phyloP scores from a whole-genome alignment of 345 rosid species.

The Chamaenerion angustifolium region DNA sequence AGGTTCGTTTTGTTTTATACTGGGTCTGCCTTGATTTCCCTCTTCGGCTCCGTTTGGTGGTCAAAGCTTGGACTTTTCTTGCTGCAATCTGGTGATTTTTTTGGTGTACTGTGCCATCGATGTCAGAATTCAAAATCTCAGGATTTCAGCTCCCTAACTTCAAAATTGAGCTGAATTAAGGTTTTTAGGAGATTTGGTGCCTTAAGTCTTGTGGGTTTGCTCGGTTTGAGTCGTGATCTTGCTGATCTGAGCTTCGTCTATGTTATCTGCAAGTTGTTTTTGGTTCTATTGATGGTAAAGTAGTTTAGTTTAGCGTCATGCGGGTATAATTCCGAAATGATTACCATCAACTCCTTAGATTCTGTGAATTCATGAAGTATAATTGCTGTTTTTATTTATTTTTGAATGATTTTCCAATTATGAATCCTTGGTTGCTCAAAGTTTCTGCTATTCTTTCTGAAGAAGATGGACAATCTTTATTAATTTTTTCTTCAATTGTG shows the following conservation, averaged over 20 bases:
- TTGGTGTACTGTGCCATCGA: conserved; percentile 7
- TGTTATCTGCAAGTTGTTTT: not conserved
- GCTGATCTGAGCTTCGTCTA: conserved; percentile 3
- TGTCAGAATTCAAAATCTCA: not conserved
- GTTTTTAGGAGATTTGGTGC: no score
- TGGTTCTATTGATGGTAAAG: not conserved
- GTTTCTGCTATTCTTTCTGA: not conserved
- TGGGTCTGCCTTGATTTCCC: not conserved
- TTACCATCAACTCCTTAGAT: not conserved
- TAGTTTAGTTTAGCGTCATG: not conserved
- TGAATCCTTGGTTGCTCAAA: no score
- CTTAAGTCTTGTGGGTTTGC: no score
- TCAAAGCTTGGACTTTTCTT: no score
- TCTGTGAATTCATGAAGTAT: not conserved
- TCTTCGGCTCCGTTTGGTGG: not conserved
- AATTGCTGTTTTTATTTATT: not conserved
- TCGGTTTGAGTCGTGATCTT: conserved; percentile 3
- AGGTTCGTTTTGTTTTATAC: not conserved
- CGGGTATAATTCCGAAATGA: not conserved
- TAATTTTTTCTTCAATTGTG: not conserved
- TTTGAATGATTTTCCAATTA: not conserved
- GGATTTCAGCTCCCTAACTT: no score
- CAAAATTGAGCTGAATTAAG: no score
- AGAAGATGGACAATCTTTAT: not conserved
- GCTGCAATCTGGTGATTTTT: not conserved